Conservation (phyloP, 352 stramenopile genomes). For the Phytophthora niederhauseri region DNA sequence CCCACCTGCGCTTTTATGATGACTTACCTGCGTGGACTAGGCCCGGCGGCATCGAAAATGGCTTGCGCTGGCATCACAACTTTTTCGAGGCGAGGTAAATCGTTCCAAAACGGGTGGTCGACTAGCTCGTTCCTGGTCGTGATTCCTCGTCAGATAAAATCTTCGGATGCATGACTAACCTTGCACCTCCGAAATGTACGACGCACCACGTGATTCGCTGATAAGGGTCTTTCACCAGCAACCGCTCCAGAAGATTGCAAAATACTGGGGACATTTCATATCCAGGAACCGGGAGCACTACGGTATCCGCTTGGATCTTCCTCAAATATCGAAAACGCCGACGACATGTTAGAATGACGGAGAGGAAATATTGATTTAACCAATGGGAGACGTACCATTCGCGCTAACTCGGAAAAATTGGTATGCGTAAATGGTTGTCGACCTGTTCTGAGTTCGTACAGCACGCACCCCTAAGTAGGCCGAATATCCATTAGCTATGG, state of each 20-base stretch:
- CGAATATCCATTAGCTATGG: background rate
- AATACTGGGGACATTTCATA: constrained; percentile 64
- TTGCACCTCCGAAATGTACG: constrained; percentile 7
- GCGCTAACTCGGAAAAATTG: constrained; percentile 71
- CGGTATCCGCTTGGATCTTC: constrained; percentile 71
- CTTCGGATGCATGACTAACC: background rate
- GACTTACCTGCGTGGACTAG: background rate
- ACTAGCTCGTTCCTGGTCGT: constrained; percentile 63
- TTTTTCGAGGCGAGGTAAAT: constrained; percentile 31
- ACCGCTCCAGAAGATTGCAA: constrained; percentile 53
- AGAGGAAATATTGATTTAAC: background rate
- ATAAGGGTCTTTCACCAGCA: constrained; percentile 79
- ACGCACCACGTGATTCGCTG: constrained; percentile 77
- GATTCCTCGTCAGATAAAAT: constrained; percentile 20
- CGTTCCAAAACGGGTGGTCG: constrained; percentile 73
- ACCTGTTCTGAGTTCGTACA: constrained; percentile 79
- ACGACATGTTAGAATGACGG: background rate
- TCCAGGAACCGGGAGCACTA: constrained; percentile 52
- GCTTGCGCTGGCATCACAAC: constrained; percentile 64
- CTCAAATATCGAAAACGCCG: background rate
- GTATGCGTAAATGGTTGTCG: constrained; percentile 74
- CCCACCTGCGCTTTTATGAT: background rate
- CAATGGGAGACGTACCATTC: constrained; percentile 46
- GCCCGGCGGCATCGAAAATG: constrained; percentile 47
- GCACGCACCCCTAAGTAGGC: constrained; percentile 62